Percentiles rank a stretch among this genome's conserved stretches.
Conservation (phyloP, 2,329 filamentous ascomycete genomes). For the Ophiostoma pallidulum region DNA sequence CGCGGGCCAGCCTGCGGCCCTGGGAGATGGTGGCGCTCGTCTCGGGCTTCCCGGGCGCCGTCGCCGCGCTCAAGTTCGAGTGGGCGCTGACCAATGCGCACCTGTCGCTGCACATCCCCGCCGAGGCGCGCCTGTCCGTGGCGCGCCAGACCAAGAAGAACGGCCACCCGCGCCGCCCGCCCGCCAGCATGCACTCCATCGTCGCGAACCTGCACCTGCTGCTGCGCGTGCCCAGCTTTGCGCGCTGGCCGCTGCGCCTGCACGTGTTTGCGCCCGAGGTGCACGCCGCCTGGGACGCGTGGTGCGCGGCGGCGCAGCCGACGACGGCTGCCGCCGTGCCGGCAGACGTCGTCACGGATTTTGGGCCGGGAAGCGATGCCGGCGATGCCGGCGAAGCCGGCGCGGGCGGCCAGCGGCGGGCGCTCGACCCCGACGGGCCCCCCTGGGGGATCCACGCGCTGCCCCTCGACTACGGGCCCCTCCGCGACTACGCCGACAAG, state of each 20-base stretch:
- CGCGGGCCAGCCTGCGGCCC: constrained; percentile 57
- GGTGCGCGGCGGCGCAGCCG: constrained; percentile 40
- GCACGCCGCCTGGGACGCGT: constrained; percentile 56
- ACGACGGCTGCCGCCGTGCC: constrained; percentile 38
- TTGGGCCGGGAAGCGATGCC: constrained; percentile 22
- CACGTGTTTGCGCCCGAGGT: constrained; percentile 70
- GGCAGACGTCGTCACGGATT: constrained; percentile 45
- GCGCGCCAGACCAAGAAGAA: constrained; percentile 42
- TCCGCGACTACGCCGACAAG: constrained; percentile 47
- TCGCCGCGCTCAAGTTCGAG: constrained; percentile 91
- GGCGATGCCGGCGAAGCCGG: constrained; percentile 3
- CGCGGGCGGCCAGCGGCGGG: background rate
- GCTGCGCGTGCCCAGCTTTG: constrained; percentile 69
- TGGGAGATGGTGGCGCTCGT: constrained; percentile 89
- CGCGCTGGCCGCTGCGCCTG: constrained; percentile 70
- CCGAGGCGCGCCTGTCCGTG: constrained; percentile 48
- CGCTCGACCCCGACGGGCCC: background rate
- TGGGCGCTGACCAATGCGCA: constrained; percentile 87
- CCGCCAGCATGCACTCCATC: constrained; percentile 54
- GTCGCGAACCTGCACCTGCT: constrained; percentile 76
- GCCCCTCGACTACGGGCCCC: constrained; percentile 43
- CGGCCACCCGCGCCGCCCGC: constrained; percentile 47
- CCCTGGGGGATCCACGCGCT: constrained; percentile 44
- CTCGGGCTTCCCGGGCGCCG: constrained; percentile 77
- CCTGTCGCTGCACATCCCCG: constrained; percentile 66